Evolutionary conservation across 2,329 filamentous ascomycete genomes (phyloP), one percentile per base, ranked within the genome.

Genomic region (Aspergillus ochraceoroseus): DNA sequence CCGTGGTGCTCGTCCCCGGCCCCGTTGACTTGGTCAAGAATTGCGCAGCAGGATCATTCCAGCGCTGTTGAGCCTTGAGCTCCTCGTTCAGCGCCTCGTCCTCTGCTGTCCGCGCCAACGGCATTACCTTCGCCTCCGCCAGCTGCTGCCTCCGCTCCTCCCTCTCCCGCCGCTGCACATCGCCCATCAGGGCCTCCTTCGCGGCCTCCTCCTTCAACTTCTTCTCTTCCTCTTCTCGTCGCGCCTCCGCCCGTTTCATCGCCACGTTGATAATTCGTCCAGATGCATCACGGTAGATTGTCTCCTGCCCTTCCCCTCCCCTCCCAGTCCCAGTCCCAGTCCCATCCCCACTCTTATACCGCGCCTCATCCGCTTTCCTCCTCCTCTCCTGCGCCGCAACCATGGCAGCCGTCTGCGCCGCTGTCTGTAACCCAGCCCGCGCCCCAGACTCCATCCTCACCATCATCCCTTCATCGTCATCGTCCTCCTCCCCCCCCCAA

Each of bases 221-320:
- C 35, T 80, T 79, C 51, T 87, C 83, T 55, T 88, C 82, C 1
- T 83, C 83, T 52, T 85, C 87, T 34, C 79, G 77, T n/a, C 87
- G 77, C 35, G 86, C 83, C 63, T 95, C 88, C 13, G 87, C 89
- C 15, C 89, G 78, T 64, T 87, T 87, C 84, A 95, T 87, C 12
- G 83, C 82, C 15, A 96, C 79, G 58, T 98, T 94, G 49, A 98
- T 89, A 40, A 94, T 82, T n/a, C 89, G 78, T 8, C 92, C 92
- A 2, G 85, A 92, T 7, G 94, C 92, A 66, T 98, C 92, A 54
- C 92, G 85, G 63, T 96, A 95, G 15, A 95, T 88, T 0, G 90
- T 94, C 66, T 95, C 87, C 55, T 83, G 76, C 20, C 77, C 76
- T n/a, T n/a, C n/a, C n/a, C n/a, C n/a, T n/a, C n/a, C n/a, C n/a